Base-by-base conservation (phyloP, 306 rosid genomes). In the Benincasa hispida region DNA sequence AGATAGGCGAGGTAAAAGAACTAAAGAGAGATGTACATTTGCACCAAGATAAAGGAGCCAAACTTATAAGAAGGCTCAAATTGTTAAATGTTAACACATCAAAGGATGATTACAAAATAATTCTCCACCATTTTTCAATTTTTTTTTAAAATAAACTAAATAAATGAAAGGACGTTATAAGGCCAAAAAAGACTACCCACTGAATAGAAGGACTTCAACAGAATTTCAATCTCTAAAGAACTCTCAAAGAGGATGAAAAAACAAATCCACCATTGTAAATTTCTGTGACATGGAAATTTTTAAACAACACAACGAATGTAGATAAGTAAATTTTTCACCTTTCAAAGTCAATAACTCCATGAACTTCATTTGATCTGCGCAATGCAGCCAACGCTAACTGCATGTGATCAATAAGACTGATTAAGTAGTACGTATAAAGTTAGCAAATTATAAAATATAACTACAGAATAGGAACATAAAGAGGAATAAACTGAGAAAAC, bases 371-470 rank as follows among this genome's bases (percentile, higher is more conserved):
- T 80, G 96, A 87, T 77, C 78, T 85, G 27, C 90, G 89, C 81
- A 92, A 81, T 60, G 92, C 92, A 78, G 99, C 91, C 87, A 94
- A 82, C 22, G 96, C 93, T 80, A 94, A 81, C 97, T 92, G 87
- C 87, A 84, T 50, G 65, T 73, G 56, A 83, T 79, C 81, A 78
- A 70, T 51, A 66, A 37, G 75, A 54, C 69, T 47, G 55, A 74
- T 57, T 34, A 17, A 24, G 30, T 72, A 27, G 27, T 2, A 51
- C 4, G 27, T 51, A 72, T 19, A 18, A 70, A 3, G 41, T 45
- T 47, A 62, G 32, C 32, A 68, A n/a, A 10, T 53, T 42, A 73
- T 51, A 22, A 51, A 51, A 73, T 41, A 17, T 67, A 67, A 10
- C 39, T 37, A 22, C n/a, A 5, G n/a, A 67, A 67, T 41, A 41